A percentile compares a stretch with the other conserved stretches of the same genome.
Conservation (phyloP, 1,284 basidiomycete genomes). For the Leccinum pachyderme region DNA sequence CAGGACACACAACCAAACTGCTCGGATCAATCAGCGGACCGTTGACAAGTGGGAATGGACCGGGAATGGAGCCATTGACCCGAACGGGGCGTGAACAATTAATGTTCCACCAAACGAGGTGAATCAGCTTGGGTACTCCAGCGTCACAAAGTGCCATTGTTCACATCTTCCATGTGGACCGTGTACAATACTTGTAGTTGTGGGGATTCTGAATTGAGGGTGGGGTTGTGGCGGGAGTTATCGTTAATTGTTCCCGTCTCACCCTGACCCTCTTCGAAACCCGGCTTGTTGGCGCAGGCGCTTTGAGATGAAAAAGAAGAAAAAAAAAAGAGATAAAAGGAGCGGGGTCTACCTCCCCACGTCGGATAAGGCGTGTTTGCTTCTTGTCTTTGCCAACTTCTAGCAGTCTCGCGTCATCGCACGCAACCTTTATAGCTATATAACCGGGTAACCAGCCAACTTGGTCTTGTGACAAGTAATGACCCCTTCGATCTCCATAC, state of each 20-base stretch:
- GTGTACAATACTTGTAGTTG: neutral
- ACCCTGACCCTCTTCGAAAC: neutral
- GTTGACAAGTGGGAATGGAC: neutral
- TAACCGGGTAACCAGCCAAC: too few relatives aligned
- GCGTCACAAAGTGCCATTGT: neutral
- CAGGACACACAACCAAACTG: slow-evolving; percentile 43
- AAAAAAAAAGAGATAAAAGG: neutral
- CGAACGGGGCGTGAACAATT: slow-evolving; percentile 33
- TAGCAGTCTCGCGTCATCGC: neutral
- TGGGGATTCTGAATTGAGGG: too few relatives aligned
- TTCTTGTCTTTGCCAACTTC: neutral
- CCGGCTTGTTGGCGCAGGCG: neutral
- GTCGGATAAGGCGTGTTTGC: neutral
- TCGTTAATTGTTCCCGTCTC: slow-evolving; percentile 4
- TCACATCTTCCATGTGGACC: neutral
- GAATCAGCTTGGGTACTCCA: slow-evolving; percentile 45
- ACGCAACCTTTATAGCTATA: neutral
- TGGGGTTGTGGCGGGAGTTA: neutral
- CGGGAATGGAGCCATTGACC: slow-evolving; percentile 23
- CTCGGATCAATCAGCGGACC: slow-evolving; percentile 33
- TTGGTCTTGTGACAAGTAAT: neutral
- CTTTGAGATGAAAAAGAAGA: slow-evolving; percentile 5
- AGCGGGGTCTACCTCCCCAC: neutral
- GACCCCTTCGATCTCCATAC: slow-evolving; percentile 7
- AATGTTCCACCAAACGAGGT: slow-evolving; percentile 31